These are phyloP conservation scores for Macrophomina pseudophaseolina DNA, from an alignment of 2,329 filamentous ascomycete genomes.

Conservation along the genomic window DNA sequence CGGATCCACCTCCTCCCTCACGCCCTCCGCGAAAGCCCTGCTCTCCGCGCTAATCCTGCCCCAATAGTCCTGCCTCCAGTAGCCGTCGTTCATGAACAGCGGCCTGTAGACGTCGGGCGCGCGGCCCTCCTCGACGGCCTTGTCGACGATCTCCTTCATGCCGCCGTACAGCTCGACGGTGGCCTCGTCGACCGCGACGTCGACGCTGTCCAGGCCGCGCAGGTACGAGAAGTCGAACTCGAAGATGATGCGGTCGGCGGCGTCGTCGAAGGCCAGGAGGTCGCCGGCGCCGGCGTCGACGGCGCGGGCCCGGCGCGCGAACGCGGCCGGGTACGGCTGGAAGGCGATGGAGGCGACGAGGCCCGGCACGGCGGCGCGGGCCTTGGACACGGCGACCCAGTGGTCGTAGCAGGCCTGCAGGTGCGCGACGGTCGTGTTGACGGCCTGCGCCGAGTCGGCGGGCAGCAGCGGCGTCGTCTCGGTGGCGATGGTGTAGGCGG, in stretches of 20 bases:
- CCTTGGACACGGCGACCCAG: slow-evolving; percentile 38
- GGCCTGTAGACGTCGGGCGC: slow-evolving; percentile 50
- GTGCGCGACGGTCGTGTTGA: slow-evolving; percentile 29
- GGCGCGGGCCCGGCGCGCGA: slow-evolving; percentile 34
- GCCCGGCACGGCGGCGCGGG: slow-evolving; percentile 36
- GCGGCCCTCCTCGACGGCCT: slow-evolving; percentile 41
- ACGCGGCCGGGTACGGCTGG: slow-evolving; percentile 41
- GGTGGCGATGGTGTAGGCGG: slow-evolving; percentile 41
- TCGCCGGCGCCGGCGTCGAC: slow-evolving; percentile 33
- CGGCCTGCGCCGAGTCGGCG: slow-evolving; percentile 19
- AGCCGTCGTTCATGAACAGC: slow-evolving; percentile 55
- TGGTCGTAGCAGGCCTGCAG: slow-evolving; percentile 29
- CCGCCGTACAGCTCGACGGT: slow-evolving; percentile 46
- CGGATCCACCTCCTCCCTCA: slow-evolving; percentile 47
- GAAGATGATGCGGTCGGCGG: slow-evolving; percentile 51
- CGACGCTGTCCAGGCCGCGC: slow-evolving; percentile 34
- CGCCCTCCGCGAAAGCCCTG: slow-evolving; percentile 39
- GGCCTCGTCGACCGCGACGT: slow-evolving; percentile 46
- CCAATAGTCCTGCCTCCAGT: slow-evolving; percentile 53
- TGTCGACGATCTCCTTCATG: slow-evolving; percentile 41
- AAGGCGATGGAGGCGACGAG: slow-evolving; percentile 42
- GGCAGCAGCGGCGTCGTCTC: slow-evolving; percentile 38
- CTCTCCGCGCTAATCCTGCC: slow-evolving; percentile 40
- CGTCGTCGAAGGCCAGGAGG: slow-evolving; percentile 48
- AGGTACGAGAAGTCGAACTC: slow-evolving; percentile 52